These are phyloP conservation scores for Dryadomyces quercus-mongolicae DNA, from an alignment of 2,329 filamentous ascomycete genomes.

Conservation along the genomic window DNA sequence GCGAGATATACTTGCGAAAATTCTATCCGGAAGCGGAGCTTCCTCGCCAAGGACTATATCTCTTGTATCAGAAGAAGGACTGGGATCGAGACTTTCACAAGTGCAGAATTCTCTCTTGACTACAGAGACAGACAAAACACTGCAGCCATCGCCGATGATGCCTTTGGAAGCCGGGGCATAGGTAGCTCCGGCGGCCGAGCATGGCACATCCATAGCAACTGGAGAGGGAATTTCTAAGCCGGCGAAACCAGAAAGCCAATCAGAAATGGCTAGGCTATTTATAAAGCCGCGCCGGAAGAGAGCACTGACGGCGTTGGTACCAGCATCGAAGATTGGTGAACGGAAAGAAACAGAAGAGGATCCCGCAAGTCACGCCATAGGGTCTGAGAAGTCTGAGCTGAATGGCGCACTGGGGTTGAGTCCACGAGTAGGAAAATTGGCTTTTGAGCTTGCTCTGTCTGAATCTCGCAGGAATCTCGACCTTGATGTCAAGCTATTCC, in stretches of 20 bases:
- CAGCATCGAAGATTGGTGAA: neutral
- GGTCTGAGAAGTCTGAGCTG: neutral
- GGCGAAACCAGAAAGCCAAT: neutral
- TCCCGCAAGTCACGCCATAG: neutral
- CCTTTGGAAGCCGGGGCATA: slow-evolving; percentile 3
- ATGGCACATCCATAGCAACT: neutral
- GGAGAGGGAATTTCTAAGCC: neutral
- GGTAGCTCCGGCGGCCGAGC: neutral
- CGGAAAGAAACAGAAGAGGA: no score
- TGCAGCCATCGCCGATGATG: neutral
- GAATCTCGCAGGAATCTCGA: slow-evolving; percentile 10
- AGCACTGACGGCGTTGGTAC: neutral
- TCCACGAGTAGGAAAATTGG: slow-evolving; percentile 9
- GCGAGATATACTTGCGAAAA: neutral
- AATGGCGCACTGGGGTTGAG: neutral
- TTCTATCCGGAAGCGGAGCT: neutral
- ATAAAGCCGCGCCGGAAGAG: neutral
- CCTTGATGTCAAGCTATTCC: slow-evolving; percentile 10
- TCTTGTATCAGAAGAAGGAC: neutral
- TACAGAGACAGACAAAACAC: neutral
- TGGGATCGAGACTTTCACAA: neutral
- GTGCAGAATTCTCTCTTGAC: neutral
- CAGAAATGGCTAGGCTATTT: neutral
- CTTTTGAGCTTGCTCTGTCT: slow-evolving; percentile 10
- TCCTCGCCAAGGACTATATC: no score